Conservation (phyloP, 768 basidiomycete species). For the Auricularia sp. region DNA sequence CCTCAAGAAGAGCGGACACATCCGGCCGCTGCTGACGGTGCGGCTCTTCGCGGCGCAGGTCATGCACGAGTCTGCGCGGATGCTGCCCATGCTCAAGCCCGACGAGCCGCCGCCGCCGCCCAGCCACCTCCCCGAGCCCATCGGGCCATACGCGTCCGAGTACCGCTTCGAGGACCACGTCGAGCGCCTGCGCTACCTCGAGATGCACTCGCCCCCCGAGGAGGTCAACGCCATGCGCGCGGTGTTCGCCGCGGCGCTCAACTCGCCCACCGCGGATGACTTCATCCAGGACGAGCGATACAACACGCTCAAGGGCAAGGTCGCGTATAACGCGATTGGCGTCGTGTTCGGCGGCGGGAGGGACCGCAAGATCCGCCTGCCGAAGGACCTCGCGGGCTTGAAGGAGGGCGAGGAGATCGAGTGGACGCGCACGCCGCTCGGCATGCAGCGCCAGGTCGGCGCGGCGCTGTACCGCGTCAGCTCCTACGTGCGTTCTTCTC, state of each 20-base stretch:
- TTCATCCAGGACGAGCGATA: slow-evolving; percentile 58
- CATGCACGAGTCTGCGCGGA: slow-evolving; percentile 48
- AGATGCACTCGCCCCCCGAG: slow-evolving; percentile 37
- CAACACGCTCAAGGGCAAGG: slow-evolving; percentile 51
- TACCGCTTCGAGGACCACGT: slow-evolving; percentile 68
- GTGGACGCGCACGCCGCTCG: slow-evolving; percentile 64
- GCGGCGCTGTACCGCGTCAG: slow-evolving; percentile 67
- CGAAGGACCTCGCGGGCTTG: slow-evolving; percentile 36
- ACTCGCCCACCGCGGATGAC: slow-evolving; percentile 52
- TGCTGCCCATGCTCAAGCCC: slow-evolving; percentile 22
- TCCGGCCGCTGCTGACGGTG: slow-evolving; percentile 48
- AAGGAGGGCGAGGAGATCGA: slow-evolving; percentile 62
- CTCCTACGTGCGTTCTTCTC: slow-evolving; percentile 42
- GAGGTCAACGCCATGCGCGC: slow-evolving; percentile 41
- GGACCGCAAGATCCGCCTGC: slow-evolving; percentile 16
- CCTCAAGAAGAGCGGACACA: slow-evolving; percentile 37
- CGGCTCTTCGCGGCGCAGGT: slow-evolving; percentile 68
- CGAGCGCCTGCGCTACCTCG: slow-evolving; percentile 61
- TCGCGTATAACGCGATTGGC: slow-evolving; percentile 70
- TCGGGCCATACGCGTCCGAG: slow-evolving; percentile 14
- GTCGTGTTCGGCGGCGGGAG: slow-evolving; percentile 57
- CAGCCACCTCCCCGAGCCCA: neutral
- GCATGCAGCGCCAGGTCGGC: slow-evolving; percentile 67
- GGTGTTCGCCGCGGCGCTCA: slow-evolving; percentile 47
- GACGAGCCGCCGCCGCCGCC: neutral